Conservation (phyloP, 805 yeast genomes). For the Candida patagonica region DNA sequence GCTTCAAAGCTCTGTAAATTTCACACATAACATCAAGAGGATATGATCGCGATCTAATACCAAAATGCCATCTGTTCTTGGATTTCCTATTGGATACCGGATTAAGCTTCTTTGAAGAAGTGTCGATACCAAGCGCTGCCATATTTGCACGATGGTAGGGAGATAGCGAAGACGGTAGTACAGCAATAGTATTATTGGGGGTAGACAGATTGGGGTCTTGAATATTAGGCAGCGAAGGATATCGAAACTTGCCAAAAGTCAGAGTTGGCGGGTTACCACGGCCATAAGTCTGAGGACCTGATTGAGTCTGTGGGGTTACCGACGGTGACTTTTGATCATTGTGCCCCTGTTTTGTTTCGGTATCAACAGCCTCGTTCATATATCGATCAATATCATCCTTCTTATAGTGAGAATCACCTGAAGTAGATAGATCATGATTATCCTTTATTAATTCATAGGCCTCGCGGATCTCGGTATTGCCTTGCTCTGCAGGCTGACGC, state of each 20-base stretch:
- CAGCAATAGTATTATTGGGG: conserved; percentile 78
- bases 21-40: conserved; percentile 99
- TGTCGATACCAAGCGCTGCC: conserved; percentile 48
- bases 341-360: background rate
- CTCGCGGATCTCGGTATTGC: conserved; percentile 65
- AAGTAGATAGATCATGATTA: conserved; percentile 35
- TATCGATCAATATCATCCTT: conserved; percentile 17
- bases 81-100: conserved; percentile 64
- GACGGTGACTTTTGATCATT: conserved; percentile 2
- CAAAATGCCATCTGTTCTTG: conserved; percentile 97
- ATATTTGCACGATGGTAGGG: conserved; percentile 90
- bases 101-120: conserved; percentile 31
- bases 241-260: conserved; percentile 30
- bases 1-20: conserved; percentile 86
- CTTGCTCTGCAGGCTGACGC: conserved; percentile 27
- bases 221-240: conserved; percentile 25
- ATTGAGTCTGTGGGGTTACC: conserved; percentile 1
- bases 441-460: conserved; percentile 77
- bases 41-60: conserved; percentile 89
- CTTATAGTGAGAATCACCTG: conserved; percentile 15
- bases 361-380: conserved; percentile 9
- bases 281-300: conserved; percentile 9
- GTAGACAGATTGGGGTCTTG: conserved; percentile 24
- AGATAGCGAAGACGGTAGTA: conserved; percentile 87
- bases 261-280: conserved; percentile 30